These are phyloP conservation scores for Diaporthe ilicicola DNA, from an alignment of 2,329 filamentous ascomycete species.

Conservation along the genomic window DNA sequence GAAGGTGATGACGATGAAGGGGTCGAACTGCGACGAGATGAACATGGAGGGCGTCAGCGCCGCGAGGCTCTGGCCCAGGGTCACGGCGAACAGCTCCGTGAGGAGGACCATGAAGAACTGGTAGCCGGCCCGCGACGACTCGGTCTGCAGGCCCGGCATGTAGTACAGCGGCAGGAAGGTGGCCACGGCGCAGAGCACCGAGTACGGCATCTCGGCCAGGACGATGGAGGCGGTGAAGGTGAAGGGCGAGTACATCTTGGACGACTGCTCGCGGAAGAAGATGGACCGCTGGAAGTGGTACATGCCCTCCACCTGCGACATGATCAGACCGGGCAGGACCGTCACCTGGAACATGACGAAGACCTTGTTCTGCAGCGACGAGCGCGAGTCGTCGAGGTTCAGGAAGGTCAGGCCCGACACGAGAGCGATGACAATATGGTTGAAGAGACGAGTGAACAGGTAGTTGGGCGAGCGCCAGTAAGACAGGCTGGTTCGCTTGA, in stretches of 20 bases:
- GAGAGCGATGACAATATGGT: conserved; percentile 80
- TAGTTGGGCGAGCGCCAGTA: conserved; percentile 92
- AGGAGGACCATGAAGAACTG: conserved; percentile 87
- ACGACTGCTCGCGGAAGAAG: conserved; percentile 85
- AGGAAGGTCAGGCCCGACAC: conserved; percentile 83
- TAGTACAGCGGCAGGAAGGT: conserved; percentile 90
- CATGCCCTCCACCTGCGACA: conserved; percentile 85
- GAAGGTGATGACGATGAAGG: conserved; percentile 84
- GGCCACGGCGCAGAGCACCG: conserved; percentile 77
- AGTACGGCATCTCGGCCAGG: conserved; percentile 87
- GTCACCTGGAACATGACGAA: conserved; percentile 93
- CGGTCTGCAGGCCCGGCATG: conserved; percentile 76
- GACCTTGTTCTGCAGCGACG: conserved; percentile 83
- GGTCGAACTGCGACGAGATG: conserved; percentile 82
- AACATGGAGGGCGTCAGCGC: conserved; percentile 81
- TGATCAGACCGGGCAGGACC: conserved; percentile 82
- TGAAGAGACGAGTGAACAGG: conserved; percentile 87
- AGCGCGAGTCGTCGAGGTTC: conserved; percentile 77
- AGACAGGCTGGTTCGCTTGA: conserved; percentile 75
- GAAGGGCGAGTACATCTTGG: conserved; percentile 85
- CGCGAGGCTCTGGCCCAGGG: conserved; percentile 78
- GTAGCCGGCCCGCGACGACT: conserved; percentile 76
- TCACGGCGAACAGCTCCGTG: conserved; percentile 85
- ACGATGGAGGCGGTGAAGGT: conserved; percentile 82
- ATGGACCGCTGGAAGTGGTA: conserved; percentile 82